phyloP scores from a whole-genome alignment of 2,329 filamentous ascomycete genomes.

The Colletotrichum caudatum region DNA sequence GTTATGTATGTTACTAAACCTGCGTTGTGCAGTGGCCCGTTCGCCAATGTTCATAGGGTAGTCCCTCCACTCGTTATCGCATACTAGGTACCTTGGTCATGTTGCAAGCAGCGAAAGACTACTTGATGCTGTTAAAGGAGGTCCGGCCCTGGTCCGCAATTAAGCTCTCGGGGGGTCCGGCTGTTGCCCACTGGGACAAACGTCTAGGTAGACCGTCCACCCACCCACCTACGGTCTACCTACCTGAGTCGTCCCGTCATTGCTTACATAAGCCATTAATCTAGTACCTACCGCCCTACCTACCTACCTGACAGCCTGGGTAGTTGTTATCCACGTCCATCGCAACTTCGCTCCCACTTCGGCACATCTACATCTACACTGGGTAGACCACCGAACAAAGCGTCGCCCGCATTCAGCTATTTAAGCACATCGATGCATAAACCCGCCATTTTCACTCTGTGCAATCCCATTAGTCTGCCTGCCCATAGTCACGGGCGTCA shows the following conservation, averaged over 20 bases:
- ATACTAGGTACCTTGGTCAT: slow-evolving; percentile 14
- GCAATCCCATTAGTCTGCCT: not conserved
- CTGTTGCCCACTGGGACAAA: slow-evolving; percentile 15
- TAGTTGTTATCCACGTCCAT: slow-evolving; percentile 11
- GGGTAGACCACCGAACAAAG: slow-evolving; percentile 18
- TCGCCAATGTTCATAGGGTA: not conserved
- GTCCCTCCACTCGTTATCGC: slow-evolving; percentile 4
- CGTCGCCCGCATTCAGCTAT: slow-evolving; percentile 36
- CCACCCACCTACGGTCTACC: not conserved
- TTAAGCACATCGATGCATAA: slow-evolving; percentile 23
- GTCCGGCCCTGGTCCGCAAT: slow-evolving; percentile 26
- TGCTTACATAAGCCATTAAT: not conserved
- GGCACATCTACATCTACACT: slow-evolving; percentile 7
- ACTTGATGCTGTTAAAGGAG: slow-evolving; percentile 19
- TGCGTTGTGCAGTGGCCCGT: slow-evolving; percentile 10
- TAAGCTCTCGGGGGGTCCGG: slow-evolving; percentile 34
- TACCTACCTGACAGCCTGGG: no score
- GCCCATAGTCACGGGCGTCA: not conserved
- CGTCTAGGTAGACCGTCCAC: not conserved
- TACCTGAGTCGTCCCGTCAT: no score
- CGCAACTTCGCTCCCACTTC: slow-evolving; percentile 34
- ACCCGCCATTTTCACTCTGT: not conserved
- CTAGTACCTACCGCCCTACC: not conserved
- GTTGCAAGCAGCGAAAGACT: slow-evolving; percentile 8
- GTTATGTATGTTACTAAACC: not conserved